Conservation (phyloP, 768 basidiomycete species). For the Antrodiella citrinella region DNA sequence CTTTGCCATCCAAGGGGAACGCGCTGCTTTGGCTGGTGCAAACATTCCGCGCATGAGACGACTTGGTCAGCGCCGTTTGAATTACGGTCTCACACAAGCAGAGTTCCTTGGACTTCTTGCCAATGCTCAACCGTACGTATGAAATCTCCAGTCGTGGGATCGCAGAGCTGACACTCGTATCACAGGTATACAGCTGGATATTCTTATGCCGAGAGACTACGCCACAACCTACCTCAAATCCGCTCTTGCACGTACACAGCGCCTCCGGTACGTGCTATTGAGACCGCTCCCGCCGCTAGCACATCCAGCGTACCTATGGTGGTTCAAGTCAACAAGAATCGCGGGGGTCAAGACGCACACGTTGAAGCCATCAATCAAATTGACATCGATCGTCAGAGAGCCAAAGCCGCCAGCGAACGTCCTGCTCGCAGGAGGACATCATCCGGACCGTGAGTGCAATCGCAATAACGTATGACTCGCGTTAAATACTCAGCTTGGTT, state of each 20-base stretch:
- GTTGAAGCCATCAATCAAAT: neutral
- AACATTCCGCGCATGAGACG: neutral
- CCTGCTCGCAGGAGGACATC: neutral
- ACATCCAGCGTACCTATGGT: neutral
- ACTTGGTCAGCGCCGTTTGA: neutral
- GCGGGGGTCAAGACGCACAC: neutral
- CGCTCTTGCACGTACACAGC: neutral
- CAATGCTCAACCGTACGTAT: neutral
- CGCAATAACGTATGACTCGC: no score
- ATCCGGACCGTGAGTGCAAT: no score
- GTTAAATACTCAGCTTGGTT: no score
- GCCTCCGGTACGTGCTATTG: no score
- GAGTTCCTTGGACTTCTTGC: neutral
- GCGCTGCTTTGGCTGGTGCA: neutral
- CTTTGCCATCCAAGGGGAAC: neutral
- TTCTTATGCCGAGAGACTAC: neutral
- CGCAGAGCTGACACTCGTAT: neutral
- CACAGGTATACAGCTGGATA: neutral
- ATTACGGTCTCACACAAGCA: neutral
- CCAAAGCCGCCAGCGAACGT: neutral
- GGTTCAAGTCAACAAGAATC: neutral
- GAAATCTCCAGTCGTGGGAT: neutral
- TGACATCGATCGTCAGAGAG: neutral
- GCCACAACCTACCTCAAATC: neutral
- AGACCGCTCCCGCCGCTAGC: no score